A percentile compares a stretch with the other conserved stretches of the same genome.
Conservation (phyloP, 179 eudicot genomes). For the Drosera spatulata region DNA sequence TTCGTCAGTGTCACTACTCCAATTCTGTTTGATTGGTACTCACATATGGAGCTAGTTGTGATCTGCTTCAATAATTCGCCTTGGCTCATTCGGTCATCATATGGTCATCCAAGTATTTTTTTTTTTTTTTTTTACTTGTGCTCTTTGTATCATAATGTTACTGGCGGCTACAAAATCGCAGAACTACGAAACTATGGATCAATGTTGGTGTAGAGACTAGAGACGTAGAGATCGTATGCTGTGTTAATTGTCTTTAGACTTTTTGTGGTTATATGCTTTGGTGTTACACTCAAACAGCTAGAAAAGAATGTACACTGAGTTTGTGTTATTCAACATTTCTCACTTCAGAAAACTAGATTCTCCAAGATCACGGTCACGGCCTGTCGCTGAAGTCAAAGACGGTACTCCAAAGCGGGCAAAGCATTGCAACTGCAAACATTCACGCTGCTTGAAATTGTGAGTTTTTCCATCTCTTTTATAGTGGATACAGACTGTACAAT, state of each 20-base stretch:
- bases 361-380: constrained; percentile 46
- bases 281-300: not conserved
- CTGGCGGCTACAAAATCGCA: no score
- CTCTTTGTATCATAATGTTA: no score
- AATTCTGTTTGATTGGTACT: no score
- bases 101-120: no score
- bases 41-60: no score
- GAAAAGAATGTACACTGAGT: not conserved
- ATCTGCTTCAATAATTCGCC: no score
- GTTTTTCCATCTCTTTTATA: constrained; percentile 9
- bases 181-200: no score
- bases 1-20: no score
- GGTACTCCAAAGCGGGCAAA: constrained; percentile 89
- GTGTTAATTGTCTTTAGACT: not conserved
- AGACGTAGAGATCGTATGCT: not conserved
- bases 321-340: constrained; percentile 1
- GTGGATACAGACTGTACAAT: no score
- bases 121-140: no score
- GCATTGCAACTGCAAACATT: constrained; percentile 94
- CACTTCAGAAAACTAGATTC: constrained; percentile 66
- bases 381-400: constrained; percentile 58
- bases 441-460: constrained; percentile 89
- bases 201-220: no score
- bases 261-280: not conserved
- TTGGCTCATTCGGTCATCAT: no score